These are phyloP conservation scores for Mucor lusitanicus DNA, from an alignment of 371 early-diverging fungal species.

Conservation along the genomic window DNA sequence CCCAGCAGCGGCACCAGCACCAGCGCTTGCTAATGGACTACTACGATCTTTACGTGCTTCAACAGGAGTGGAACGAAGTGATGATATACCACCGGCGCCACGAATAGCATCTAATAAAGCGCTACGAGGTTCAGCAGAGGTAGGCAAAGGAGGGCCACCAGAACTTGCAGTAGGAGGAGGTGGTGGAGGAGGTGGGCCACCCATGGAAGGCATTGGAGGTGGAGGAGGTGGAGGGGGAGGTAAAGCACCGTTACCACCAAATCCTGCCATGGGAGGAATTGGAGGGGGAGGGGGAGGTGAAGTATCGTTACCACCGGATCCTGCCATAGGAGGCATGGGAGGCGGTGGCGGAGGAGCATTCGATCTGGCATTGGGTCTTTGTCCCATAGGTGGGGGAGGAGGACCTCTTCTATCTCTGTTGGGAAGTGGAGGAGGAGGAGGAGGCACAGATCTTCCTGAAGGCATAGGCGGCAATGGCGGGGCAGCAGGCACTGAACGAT, in stretches of 20 bases:
- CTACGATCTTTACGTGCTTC: slow-evolving; percentile 34
- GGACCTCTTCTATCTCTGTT: slow-evolving; percentile 31
- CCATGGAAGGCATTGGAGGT: slow-evolving; percentile 8
- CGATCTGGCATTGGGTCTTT: slow-evolving; percentile 10
- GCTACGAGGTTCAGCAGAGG: slow-evolving; percentile 25
- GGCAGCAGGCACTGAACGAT: slow-evolving; percentile 2
- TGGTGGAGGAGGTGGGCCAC: slow-evolving; percentile 10
- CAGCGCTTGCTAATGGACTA: slow-evolving; percentile 21
- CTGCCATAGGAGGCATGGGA: slow-evolving; percentile 20
- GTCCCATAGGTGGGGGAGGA: slow-evolving; percentile 30
- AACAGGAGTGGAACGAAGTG: slow-evolving; percentile 31
- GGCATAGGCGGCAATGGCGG: slow-evolving; percentile 29
- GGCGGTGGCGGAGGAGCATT: slow-evolving; percentile 32
- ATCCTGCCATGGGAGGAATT: slow-evolving; percentile 7
- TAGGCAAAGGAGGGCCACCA: slow-evolving; percentile 4
- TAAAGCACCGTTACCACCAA: neutral
- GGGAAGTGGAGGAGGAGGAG: slow-evolving; percentile 40
- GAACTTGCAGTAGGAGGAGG: slow-evolving; percentile 9
- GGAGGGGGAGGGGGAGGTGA: slow-evolving; percentile 10
- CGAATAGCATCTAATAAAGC: slow-evolving; percentile 48
- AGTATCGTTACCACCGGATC: neutral
- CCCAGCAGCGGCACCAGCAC: slow-evolving; percentile 10
- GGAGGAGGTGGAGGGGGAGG: slow-evolving; percentile 18
- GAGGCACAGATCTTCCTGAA: slow-evolving; percentile 17
- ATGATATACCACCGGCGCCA: slow-evolving; percentile 39